Evolutionary conservation across 495 filamentous ascomycete species (phyloP).

Genomic region (Neurospora cerealis): DNA sequence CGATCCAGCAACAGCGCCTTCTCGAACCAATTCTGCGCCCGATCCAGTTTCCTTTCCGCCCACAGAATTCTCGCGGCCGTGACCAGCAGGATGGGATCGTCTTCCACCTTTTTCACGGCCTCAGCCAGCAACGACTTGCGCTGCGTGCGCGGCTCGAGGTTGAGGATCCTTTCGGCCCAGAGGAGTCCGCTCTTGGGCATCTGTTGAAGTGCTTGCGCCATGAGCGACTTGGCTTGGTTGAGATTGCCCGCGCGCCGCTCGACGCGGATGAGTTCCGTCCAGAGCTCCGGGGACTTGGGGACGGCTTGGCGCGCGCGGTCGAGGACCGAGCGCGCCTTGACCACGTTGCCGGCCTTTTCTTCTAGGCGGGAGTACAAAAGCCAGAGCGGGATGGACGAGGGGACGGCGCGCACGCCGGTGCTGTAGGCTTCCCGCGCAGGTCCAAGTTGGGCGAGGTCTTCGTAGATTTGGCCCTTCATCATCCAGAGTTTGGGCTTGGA

Average conservation of each 20-base stretch:
- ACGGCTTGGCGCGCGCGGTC: slow-evolving; percentile 80
- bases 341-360: slow-evolving; percentile 70
- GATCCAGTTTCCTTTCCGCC: slow-evolving; percentile 66
- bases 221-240: slow-evolving; percentile 73
- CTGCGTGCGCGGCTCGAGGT: slow-evolving; percentile 84
- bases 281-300: slow-evolving; percentile 75
- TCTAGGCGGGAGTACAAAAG: slow-evolving; percentile 79
- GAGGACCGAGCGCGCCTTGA: slow-evolving; percentile 86
- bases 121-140: slow-evolving; percentile 83
- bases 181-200: too few relatives aligned
- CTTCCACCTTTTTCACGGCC: slow-evolving; percentile 93
- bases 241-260: slow-evolving; percentile 83
- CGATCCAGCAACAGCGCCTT: slow-evolving; percentile 80
- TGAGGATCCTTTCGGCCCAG: slow-evolving; percentile 90
- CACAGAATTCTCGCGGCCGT: slow-evolving; percentile 48
- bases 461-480: slow-evolving; percentile 98
- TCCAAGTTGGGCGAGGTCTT: slow-evolving; percentile 60
- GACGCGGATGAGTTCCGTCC: slow-evolving; percentile 84
- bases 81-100: slow-evolving; percentile 73
- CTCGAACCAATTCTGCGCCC: slow-evolving; percentile 93
- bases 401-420: slow-evolving; percentile 77
- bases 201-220: slow-evolving; percentile 88
- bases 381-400: slow-evolving; percentile 78
- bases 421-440: slow-evolving; percentile 88
- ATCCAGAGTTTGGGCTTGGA: slow-evolving; percentile 86